Evolutionary conservation across 805 yeast species (phyloP), one percentile per base, ranked within the genome.

Genomic region (Yarrowia osloensis): DNA sequence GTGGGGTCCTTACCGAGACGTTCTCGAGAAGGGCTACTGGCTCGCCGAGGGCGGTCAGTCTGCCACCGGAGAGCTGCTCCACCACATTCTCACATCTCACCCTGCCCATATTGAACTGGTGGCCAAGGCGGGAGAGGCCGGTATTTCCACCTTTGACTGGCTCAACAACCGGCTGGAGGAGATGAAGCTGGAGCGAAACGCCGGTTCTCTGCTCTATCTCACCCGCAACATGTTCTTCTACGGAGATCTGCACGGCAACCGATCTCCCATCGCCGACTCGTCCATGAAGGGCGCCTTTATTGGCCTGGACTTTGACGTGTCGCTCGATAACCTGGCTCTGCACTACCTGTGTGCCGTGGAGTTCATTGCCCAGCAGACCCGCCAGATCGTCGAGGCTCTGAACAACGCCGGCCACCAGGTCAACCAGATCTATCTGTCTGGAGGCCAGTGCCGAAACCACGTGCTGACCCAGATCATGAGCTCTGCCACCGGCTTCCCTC

Each of bases 31-130:
- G 31, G 91, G 87, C 6, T 88, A 82, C 74, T 95, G 98, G 98
- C 82, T 93, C 70, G 97, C 98, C 15, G 99, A 95, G 79, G 99
- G 99, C 75, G 99, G 99, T n/a, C 99, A 95, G 77, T 88, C 96
- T 17, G 90, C 97, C 75, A 95, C 99, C 1, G 99, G 99, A 72
- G 97, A 96, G 33, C 83, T 95, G 44, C 82, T 95, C 70, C 94
- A 95, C 1, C 96, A 91, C 77, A 94, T 94, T 17, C 78, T 95
- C 69, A 82, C 90, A 13, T 88, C 90, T 11, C 98, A 95, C 75
- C 97, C 98, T 0, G 96, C 98, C 0, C 86, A 87, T 71, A 80
- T 85, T 2, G 91, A 90, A 74, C 82, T 94, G 66, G 84, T 86
- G 15, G 84, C 82, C 68, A 78, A 85, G 39, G 86, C 97, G 0